Conservation (phyloP, 768 basidiomycete genomes). For the Boletus insuetus region DNA sequence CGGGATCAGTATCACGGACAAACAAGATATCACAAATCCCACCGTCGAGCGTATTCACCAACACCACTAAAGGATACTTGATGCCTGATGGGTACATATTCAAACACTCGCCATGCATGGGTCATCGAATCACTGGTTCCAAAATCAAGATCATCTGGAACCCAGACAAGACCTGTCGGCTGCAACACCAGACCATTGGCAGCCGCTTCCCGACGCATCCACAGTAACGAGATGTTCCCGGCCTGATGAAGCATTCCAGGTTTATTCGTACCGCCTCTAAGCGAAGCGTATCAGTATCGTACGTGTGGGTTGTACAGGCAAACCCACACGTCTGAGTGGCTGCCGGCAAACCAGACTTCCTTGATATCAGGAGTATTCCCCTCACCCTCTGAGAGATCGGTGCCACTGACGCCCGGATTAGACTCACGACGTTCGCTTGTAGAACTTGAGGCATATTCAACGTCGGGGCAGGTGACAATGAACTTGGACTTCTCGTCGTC, state of each 20-base stretch:
- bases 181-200: constrained; percentile 24
- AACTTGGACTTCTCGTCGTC: too few species aligned
- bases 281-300: background rate
- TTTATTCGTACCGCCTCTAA: constrained; percentile 22
- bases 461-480: too few species aligned
- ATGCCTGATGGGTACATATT: constrained; percentile 23
- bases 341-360: constrained; percentile 67
- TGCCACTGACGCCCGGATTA: background rate
- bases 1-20: background rate
- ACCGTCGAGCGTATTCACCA: constrained; percentile 18
- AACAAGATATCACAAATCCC: background rate
- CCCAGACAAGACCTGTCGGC: constrained; percentile 28
- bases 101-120: constrained; percentile 10
- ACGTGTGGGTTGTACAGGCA: fast-evolving
- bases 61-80: constrained; percentile 21
- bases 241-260: constrained; percentile 21
- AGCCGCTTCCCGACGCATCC: constrained; percentile 35
- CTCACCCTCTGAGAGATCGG: background rate
- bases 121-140: constrained; percentile 22
- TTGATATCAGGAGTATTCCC: constrained; percentile 30
- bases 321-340: constrained; percentile 36
- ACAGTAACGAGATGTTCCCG: constrained; percentile 25
- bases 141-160: constrained; percentile 25
- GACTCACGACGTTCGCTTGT: background rate
- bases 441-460: too few species aligned